Evolutionary conservation across 1,284 basidiomycete species (phyloP).

Genomic region (Trametes sp.): DNA sequence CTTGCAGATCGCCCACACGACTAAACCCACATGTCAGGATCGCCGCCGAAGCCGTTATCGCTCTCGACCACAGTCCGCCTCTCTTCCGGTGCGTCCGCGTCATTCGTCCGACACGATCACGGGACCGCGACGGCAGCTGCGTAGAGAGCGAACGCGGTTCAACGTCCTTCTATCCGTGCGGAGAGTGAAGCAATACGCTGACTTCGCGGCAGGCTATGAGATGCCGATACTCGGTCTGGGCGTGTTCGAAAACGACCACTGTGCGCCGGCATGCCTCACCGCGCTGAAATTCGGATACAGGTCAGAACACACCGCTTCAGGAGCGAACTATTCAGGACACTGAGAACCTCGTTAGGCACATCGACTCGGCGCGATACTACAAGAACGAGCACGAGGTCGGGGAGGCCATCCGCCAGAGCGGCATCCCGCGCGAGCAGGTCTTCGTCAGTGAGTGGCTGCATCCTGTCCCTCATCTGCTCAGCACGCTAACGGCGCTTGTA

Average conservation of each 20-base stretch:
- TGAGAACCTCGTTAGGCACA: slow-evolving; percentile 50
- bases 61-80: slow-evolving; percentile 20
- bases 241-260: slow-evolving; percentile 75
- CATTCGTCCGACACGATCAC: slow-evolving; percentile 7
- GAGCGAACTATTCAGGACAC: not conserved
- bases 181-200: too few relatives aligned
- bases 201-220: slow-evolving; percentile 17
- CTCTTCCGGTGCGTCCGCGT: slow-evolving; percentile 16
- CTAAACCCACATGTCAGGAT: not conserved
- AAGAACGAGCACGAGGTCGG: slow-evolving; percentile 74
- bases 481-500: not conserved
- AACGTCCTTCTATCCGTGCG: too few relatives aligned
- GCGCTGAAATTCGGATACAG: slow-evolving; percentile 75
- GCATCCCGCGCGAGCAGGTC: slow-evolving; percentile 58
- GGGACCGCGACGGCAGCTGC: slow-evolving; percentile 9
- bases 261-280: slow-evolving; percentile 62
- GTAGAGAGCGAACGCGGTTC: too few relatives aligned
- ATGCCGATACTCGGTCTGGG: slow-evolving; percentile 85
- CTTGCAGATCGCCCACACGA: not conserved
- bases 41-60: slow-evolving; percentile 4
- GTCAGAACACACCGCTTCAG: slow-evolving; percentile 7
- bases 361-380: slow-evolving; percentile 79
- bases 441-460: slow-evolving; percentile 67
- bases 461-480: not conserved
- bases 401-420: slow-evolving; percentile 60